Conservation (phyloP, 768 basidiomycete species). For the Exsudoporus frostii region DNA sequence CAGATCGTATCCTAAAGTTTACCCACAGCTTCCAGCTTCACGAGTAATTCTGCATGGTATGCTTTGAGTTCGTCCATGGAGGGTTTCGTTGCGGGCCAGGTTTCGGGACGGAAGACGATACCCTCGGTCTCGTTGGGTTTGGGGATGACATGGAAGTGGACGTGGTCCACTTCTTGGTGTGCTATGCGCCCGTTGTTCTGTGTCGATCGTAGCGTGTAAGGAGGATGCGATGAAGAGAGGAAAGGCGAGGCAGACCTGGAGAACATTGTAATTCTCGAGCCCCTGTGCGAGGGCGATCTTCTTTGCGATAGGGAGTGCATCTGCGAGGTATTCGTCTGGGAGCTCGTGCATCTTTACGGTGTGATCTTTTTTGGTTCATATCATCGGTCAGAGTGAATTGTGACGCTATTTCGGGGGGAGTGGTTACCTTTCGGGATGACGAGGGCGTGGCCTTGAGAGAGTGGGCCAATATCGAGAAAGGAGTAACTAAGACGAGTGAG, state of each 20-base stretch:
- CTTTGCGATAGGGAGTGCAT: conserved; percentile 79
- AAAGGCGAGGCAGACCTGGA: conserved; percentile 46
- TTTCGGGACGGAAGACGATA: conserved; percentile 50
- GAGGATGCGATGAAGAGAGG: neutral
- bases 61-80: conserved; percentile 22
- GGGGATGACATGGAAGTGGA: conserved; percentile 93
- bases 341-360: conserved; percentile 82
- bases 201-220: neutral
- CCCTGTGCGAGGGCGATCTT: conserved; percentile 80
- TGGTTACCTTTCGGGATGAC: conserved; percentile 87
- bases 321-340: conserved; percentile 79
- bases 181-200: conserved; percentile 70
- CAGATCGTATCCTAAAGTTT: conserved; percentile 14
- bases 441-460: conserved; percentile 87
- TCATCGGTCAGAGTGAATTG: neutral
- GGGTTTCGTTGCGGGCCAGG: conserved; percentile 50
- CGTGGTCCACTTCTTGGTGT: conserved; percentile 76
- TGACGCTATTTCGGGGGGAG: too few relatives aligned
- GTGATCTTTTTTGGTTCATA: conserved; percentile 57
- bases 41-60: conserved; percentile 18
- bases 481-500: conserved; percentile 49
- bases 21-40: conserved; percentile 13
- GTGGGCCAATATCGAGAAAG: conserved; percentile 90
- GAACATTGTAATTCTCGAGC: conserved; percentile 79
- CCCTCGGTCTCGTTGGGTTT: conserved; percentile 75